Conservation (phyloP, 2,329 filamentous ascomycete species). For the Curvularia lunata region DNA sequence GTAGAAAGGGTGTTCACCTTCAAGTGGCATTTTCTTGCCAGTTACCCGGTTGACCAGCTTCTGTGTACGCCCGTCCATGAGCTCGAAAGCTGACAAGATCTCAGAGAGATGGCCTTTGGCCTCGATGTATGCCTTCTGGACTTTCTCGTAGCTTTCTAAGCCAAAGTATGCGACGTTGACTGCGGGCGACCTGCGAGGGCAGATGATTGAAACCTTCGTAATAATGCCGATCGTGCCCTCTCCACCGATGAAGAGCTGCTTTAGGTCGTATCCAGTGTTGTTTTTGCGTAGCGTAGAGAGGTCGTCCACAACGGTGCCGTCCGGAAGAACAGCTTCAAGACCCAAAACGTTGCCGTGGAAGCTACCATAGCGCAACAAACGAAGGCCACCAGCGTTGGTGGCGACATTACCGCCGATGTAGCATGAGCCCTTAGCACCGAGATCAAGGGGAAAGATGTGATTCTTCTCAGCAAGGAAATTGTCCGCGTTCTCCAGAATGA, state of each 20-base stretch:
- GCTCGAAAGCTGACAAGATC: constrained; percentile 95
- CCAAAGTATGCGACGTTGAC: constrained; percentile 96
- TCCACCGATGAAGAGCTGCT: constrained; percentile 94
- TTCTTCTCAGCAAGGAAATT: constrained; percentile 80
- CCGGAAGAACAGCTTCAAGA: constrained; percentile 89
- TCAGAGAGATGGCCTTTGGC: constrained; percentile 91
- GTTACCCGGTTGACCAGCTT: constrained; percentile 66
- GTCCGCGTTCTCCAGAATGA: constrained; percentile 88
- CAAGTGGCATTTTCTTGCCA: constrained; percentile 78
- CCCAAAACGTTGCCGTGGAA: constrained; percentile 92
- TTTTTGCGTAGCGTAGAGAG: constrained; percentile 91
- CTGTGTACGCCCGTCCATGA: constrained; percentile 91
- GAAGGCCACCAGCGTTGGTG: constrained; percentile 91
- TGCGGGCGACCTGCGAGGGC: constrained; percentile 83
- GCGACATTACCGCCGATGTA: constrained; percentile 95
- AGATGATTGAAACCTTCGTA: constrained; percentile 86
- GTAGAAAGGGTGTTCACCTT: constrained; percentile 89
- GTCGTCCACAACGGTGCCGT: constrained; percentile 91
- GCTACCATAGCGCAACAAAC: constrained; percentile 89
- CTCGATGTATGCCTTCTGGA: constrained; percentile 82
- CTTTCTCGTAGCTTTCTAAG: constrained; percentile 86
- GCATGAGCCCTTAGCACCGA: constrained; percentile 97
- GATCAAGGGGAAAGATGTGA: constrained; percentile 92
- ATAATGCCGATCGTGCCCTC: constrained; percentile 96
- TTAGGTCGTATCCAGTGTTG: constrained; percentile 97